Evolutionary conservation across 192 early-diverging fungal species (phyloP), one percentile per base, ranked within the genome.

Genomic region (Cladochytrium replicatum): DNA sequence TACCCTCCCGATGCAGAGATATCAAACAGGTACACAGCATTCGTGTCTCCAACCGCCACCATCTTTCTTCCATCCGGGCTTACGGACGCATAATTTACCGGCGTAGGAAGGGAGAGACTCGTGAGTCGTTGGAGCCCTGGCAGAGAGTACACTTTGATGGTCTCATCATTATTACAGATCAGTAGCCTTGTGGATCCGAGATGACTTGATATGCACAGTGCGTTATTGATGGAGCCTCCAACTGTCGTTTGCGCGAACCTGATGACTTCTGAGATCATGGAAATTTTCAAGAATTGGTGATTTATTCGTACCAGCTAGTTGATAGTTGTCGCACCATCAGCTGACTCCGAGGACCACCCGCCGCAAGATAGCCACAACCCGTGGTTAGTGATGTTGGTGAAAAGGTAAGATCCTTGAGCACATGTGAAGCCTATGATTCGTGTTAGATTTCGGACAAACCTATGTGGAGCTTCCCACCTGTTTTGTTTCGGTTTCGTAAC

Each of bases 151-250:
- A 97, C 80, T 54, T 90, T 91, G 58, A 97, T 88, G 2, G 87
- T 87, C 38, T 87, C 74, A 61, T 97, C 93, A 55, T 97, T 97
- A 66, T 91, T 95, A 66, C 89, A 88, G 23, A 91, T 85, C 50
- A 93, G 51, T 4, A 97, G 68, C 3, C 86, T 80, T 1, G 81
- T 81, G 17, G 75, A 46, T 17, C 54, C 74, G 23, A 59, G 51
- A 29, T 80, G 66, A 15, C 71, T 48, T 1, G 80, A 73, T 31
- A 89, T 83, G 40, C 64, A 75, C 40, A 90, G 72, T 2, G 86
- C 83, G 55, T 93, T 97, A 68, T 93, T 94, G 69, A 94, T 94
- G 15, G 78, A 80, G 9, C 82, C 80, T 29, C 82, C 81, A 2
- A 81, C 63, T 46, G 79, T 57, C 1, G 74, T 70, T n/a, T 69